Base-by-base conservation (phyloP, 139 green algal genomes). In the Chlamydomonas schloesseri region DNA sequence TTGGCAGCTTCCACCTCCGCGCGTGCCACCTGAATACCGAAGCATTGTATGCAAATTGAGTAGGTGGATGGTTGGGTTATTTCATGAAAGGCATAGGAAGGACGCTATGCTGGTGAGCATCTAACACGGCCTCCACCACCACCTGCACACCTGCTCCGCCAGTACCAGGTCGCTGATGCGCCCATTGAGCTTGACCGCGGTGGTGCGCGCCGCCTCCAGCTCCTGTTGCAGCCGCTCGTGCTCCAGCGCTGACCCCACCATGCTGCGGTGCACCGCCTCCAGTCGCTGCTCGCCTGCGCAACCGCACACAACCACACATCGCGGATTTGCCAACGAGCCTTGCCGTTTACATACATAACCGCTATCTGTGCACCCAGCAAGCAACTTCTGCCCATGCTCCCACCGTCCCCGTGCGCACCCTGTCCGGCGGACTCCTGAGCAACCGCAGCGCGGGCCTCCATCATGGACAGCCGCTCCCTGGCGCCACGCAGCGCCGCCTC, bases 91-190 rank as follows among this genome's bases (percentile, higher is more conserved):
- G n/a, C n/a, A n/a, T n/a, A n/a, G n/a, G n/a, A n/a, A n/a, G n/a
- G n/a, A n/a, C n/a, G n/a, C n/a, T n/a, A n/a, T n/a, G n/a, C n/a
- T n/a, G n/a, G n/a, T n/a, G n/a, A n/a, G n/a, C n/a, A n/a, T n/a
- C n/a, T n/a, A n/a, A n/a, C n/a, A n/a, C n/a, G n/a, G n/a, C n/a
- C n/a, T n/a, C n/a, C n/a, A n/a, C n/a, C n/a, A n/a, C n/a, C n/a
- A 24, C 70, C 13, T 64, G 3, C 74, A 14, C 89, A 78, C 81
- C 87, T 90, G 83, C 82, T 92, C 81, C 21, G 88, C 81, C 34
- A 87, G 60, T 0, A 78, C 82, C 11, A 95, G 75, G 82, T 95
- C 91, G 37, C 74, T 94, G 53, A 96, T 78, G 26, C 89, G 87
- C 5, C 88, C 89, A 68, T 92, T 96, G 11, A 96, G 80, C 21